Base-by-base conservation (phyloP, 2,329 filamentous ascomycete genomes). In the Akanthomyces dipterigenus region DNA sequence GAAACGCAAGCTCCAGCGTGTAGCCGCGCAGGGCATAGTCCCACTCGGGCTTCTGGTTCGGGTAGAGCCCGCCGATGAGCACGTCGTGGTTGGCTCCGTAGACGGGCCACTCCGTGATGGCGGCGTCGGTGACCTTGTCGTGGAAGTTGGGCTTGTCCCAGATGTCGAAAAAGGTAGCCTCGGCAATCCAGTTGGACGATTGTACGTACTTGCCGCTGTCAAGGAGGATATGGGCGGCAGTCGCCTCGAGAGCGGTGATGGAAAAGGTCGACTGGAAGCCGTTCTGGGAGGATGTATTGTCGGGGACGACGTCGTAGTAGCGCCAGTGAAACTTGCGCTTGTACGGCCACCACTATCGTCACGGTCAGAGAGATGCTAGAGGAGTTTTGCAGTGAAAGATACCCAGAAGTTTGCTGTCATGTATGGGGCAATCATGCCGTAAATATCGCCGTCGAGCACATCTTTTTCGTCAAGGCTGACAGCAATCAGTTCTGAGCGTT, bases 21-120 rank as follows among this genome's bases (percentile, higher is more conserved):
- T 77, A 73, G 3, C 77, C 79, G 48, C 74, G 76, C 45, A 82
- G 72, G 28, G 72, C 75, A 54, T 78, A 75, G n/a, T 82, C 80
- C 79, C 79, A 82, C 64, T 80, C 74, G 5, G 79, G 75, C 58
- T 73, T 73, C 67, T 80, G 77, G 58, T 75, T 76, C 8, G 73
- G 77, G 66, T 81, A 82, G 20, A 82, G 67, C 0, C 80, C 80
- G 18, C 80, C 80, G 62, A 82, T 82, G 16, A 82, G 71, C 11
- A 82, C 78, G 66, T 82, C 79, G 66, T 82, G 80, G 70, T 81
- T 80, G 74, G 76, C 81, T 12, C 80, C 80, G 64, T 80, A 80
- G 28, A 82, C 79, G 18, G 80, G 80, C 78, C 78, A 82, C 3
- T 71, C 64, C 0, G 66, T 66, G 60, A 82, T 76, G n/a, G 70